These are phyloP conservation scores for Rhizopus microsporus DNA, from an alignment of 371 early-diverging fungal genomes.

Conservation along the genomic window DNA sequence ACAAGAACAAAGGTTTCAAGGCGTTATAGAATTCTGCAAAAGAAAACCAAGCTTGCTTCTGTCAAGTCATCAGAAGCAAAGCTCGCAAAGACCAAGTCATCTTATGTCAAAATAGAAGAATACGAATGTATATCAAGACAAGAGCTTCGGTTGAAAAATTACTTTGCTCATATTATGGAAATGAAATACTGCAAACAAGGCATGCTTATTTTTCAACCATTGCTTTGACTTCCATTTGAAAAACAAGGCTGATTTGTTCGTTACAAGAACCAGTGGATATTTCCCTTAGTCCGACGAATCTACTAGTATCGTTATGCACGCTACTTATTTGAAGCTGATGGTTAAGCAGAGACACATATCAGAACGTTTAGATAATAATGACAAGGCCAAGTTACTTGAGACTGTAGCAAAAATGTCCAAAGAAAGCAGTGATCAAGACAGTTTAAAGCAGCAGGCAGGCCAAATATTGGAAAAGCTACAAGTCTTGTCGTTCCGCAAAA, in stretches of 20 bases:
- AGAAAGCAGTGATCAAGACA: too few species aligned
- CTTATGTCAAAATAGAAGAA: not conserved
- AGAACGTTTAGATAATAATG: too few species aligned
- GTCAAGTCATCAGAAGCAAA: not conserved
- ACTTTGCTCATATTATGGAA: not conserved
- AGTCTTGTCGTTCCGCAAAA: conserved; percentile 2
- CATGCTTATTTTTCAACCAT: not conserved
- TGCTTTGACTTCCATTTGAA: not conserved
- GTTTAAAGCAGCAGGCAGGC: not conserved
- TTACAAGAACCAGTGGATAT: not conserved
- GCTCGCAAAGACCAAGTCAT: not conserved
- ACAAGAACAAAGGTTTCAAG: not conserved
- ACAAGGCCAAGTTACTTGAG: too few species aligned
- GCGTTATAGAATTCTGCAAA: not conserved
- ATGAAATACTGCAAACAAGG: not conserved
- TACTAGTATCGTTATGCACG: too few species aligned
- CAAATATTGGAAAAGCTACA: not conserved
- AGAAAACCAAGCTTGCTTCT: not conserved
- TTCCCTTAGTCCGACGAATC: too few species aligned
- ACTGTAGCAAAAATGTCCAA: too few species aligned
- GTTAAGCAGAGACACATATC: too few species aligned
- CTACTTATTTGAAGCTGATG: too few species aligned
- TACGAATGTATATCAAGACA: not conserved
- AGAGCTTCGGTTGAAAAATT: conserved; percentile 1
- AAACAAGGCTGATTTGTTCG: too few species aligned